Base-by-base conservation (phyloP, 352 stramenopile species). In the Phytophthora melonis region DNA sequence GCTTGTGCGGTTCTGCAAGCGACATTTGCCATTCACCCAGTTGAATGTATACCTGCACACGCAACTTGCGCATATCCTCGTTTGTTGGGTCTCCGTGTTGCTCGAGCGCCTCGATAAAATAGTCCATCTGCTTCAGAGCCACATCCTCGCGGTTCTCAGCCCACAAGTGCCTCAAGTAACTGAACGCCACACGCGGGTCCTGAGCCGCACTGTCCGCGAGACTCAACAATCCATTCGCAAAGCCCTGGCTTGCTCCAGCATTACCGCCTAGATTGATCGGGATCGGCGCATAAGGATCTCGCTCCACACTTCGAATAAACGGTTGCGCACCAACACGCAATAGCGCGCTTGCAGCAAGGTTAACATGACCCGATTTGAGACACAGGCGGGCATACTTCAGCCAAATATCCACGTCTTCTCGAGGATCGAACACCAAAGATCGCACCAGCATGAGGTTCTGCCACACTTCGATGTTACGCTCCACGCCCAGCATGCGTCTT, bases 401-500 rank as follows among this genome's bases (percentile, higher is more conserved):
- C 94, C 95, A 99, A 41, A 97, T 94, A 43, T 98, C 86, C 4
- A 98, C 83, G 47, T 98, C 92, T 75, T 99, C 93, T 41, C 84
- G 85, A 1, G 91, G 82, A 53, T 97, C 83, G 21, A 98, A 90
- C 11, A 98, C 91, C 6, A 99, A 83, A 11, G 94, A 97, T 54
- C 97, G 92, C 47, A 99, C 95, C 47, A 98, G 90, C 76, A 99
- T 96, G 53, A 99, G 94, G 61, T 88, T 92, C 64, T 99, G 95
- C 96, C 95, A 98, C 41, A 98, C 93, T 64, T 93, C 79, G 39
- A 98, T 96, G 64, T 98, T 97, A 41, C 89, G 87, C 43, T 98
- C 89, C 47, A 98, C 98, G n/a, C 97, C 98, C 60, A 98, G 92
- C 57, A 99, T 89, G 34, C 97, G 87, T 27, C 83, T 82, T 39